Evolutionary conservation across 331 rosid genomes (phyloP).

Genomic region (Acacia pycnantha): DNA sequence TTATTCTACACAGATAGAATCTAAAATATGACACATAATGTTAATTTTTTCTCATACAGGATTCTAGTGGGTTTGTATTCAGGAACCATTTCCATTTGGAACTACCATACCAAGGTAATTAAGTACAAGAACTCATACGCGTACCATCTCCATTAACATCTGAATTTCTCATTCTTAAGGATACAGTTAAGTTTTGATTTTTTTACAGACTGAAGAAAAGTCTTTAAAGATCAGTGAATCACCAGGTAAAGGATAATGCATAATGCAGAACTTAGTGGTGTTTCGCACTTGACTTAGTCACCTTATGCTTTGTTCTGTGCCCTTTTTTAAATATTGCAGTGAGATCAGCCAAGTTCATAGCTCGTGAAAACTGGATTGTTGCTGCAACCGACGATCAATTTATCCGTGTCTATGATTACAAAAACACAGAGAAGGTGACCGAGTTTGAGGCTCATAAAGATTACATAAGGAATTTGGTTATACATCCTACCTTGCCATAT

Average conservation of each 20-base stretch:
- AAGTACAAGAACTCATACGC: not conserved
- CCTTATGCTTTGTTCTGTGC: slow-evolving; percentile 1
- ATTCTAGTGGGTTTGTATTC: slow-evolving; percentile 78
- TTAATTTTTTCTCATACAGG: slow-evolving; percentile 51
- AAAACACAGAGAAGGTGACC: slow-evolving; percentile 56
- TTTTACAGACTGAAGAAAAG: slow-evolving; percentile 58
- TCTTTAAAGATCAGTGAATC: slow-evolving; percentile 66
- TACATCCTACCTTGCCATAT: slow-evolving; percentile 80
- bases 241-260: slow-evolving; percentile 59
- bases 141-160: not conserved
- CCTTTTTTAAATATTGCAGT: slow-evolving; percentile 45
- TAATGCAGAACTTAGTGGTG: not conserved
- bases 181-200: not conserved
- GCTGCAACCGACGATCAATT: slow-evolving; percentile 76
- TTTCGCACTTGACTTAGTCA: not conserved
- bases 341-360: slow-evolving; percentile 83
- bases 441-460: slow-evolving; percentile 76
- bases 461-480: slow-evolving; percentile 75
- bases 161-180: not conserved
- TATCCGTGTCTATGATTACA: slow-evolving; percentile 64
- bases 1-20: not conserved
- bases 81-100: slow-evolving; percentile 80
- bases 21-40: not conserved
- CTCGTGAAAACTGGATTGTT: slow-evolving; percentile 72
- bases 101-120: slow-evolving; percentile 85